Conservation (phyloP, 176 grass and related monocot species). For the Bolboschoenus planiculmis region DNA sequence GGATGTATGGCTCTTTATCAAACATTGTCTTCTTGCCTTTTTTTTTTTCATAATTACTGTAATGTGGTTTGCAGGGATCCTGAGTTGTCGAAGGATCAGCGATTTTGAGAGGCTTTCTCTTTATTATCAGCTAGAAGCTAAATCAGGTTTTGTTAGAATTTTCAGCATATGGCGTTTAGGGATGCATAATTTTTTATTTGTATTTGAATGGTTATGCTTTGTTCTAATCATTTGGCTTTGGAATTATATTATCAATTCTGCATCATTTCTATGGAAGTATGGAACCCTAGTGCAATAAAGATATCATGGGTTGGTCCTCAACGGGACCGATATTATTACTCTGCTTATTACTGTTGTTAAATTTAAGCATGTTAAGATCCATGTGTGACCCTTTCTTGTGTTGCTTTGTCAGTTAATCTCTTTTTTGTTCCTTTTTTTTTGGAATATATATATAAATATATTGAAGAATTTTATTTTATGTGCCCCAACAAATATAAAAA, state of each 20-base stretch:
- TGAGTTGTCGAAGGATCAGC: conserved; percentile 38
- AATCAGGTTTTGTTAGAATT: conserved; percentile 24
- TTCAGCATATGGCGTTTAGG: conserved; percentile 9
- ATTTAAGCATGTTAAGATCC: conserved; percentile 1
- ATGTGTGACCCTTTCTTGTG: background rate
- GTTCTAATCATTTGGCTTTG: background rate
- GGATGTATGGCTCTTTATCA: background rate
- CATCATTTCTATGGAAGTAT: background rate
- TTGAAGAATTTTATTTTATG: background rate
- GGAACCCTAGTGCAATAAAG: background rate
- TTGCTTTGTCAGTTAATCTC: background rate
- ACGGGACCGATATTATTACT: background rate
- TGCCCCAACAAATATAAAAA: background rate
- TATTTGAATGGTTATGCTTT: conserved; percentile 3
- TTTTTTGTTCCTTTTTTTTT: background rate
- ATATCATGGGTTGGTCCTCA: background rate
- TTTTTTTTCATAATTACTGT: background rate
- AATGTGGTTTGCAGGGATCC: conserved; percentile 53
- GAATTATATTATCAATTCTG: background rate
- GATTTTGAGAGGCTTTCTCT: conserved; percentile 19
- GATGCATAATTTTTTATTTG: background rate
- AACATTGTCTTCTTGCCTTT: background rate
- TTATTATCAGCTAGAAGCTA: background rate
- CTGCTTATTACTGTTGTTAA: background rate
- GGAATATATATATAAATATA: background rate